These are phyloP conservation scores for Knufia fluminis DNA, from an alignment of 2,329 filamentous ascomycete genomes.

Conservation along the genomic window DNA sequence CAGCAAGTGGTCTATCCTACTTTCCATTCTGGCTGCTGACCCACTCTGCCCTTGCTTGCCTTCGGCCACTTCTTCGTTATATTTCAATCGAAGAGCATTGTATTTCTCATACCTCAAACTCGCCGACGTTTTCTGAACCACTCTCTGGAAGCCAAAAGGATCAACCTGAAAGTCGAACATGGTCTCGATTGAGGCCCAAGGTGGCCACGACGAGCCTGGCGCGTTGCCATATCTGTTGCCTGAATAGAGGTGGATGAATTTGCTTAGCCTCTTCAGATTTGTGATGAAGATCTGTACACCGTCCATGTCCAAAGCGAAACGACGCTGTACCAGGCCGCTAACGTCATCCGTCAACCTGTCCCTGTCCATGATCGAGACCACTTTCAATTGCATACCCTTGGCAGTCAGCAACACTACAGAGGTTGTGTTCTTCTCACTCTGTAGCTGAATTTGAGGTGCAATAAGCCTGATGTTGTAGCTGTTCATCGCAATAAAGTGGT, in stretches of 20 bases:
- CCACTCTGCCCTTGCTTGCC: constrained; percentile 31
- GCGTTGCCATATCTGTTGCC: constrained; percentile 86
- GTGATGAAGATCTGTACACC: constrained; percentile 97
- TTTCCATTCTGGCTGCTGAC: constrained; percentile 49
- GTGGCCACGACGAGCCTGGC: constrained; percentile 81
- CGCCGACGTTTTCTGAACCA: constrained; percentile 93
- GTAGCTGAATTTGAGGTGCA: constrained; percentile 92
- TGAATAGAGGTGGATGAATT: constrained; percentile 84
- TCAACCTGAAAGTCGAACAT: constrained; percentile 95
- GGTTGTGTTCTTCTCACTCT: constrained; percentile 96
- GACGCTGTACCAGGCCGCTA: constrained; percentile 86
- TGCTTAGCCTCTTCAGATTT: constrained; percentile 81
- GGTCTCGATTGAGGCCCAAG: constrained; percentile 96
- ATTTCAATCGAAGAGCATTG: constrained; percentile 93
- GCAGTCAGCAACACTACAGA: constrained; percentile 94
- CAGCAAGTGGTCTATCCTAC: constrained; percentile 89
- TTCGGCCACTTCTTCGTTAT: constrained; percentile 79
- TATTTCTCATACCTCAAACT: constrained; percentile 94
- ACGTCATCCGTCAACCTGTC: constrained; percentile 84
- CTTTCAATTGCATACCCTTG: constrained; percentile 96
- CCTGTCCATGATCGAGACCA: constrained; percentile 97
- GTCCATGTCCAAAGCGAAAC: constrained; percentile 92
- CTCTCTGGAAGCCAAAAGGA: constrained; percentile 94
- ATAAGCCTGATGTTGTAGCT: constrained; percentile 92
- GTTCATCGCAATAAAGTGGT: constrained; percentile 83